These are phyloP conservation scores for Mortierella sp. DNA, from an alignment of 371 early-diverging fungal species.

Conservation along the genomic window DNA sequence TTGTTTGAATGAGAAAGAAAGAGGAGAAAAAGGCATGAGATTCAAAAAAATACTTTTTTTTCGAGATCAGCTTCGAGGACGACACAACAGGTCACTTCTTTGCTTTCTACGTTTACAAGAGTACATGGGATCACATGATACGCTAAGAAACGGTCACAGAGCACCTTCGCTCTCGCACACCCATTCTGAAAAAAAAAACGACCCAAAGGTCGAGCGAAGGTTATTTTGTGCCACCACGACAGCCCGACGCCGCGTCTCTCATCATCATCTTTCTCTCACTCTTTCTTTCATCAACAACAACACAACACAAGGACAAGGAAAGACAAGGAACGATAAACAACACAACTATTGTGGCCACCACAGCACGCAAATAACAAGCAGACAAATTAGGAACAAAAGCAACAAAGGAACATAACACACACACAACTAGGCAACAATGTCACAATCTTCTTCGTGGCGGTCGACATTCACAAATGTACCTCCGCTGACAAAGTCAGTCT, in stretches of 20 bases:
- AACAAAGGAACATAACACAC: neutral
- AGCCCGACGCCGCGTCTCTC: neutral
- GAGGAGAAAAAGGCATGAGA: neutral
- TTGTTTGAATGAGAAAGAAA: conserved; percentile 1
- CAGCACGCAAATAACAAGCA: no score
- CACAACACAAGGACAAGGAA: neutral
- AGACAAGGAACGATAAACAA: neutral
- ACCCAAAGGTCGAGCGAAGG: no score
- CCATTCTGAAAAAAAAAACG: no score
- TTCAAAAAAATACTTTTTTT: neutral
- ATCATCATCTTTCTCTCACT: neutral
- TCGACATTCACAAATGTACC: conserved; percentile 45
- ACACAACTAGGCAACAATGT: neutral
- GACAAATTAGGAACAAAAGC: neutral
- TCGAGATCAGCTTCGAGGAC: neutral
- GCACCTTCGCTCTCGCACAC: no score
- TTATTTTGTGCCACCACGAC: conserved; percentile 7
- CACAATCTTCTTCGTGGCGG: conserved; percentile 21
- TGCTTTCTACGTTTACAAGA: neutral
- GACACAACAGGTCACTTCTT: neutral
- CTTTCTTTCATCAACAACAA: neutral
- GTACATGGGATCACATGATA: neutral
- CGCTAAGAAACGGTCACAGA: neutral
- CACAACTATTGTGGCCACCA: neutral
- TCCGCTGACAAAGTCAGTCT: conserved; percentile 39